Base-by-base conservation (phyloP, 805 yeast species). In the Metschnikowia henanensis region DNA sequence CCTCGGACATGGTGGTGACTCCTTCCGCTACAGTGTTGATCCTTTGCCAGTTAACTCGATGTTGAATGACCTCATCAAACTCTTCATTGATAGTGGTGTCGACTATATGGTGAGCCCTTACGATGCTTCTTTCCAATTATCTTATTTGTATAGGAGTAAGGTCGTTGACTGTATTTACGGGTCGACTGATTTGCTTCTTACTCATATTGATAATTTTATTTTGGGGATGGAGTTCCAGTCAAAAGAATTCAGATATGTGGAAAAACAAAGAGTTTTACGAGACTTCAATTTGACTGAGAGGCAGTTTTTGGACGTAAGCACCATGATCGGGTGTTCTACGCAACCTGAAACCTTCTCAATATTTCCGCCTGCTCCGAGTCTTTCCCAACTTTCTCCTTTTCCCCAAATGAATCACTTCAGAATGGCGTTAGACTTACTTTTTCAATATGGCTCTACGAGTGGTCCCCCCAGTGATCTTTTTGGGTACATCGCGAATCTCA, bases 21-120 rank as follows among this genome's bases (percentile, higher is more conserved):
- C 78, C 3, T 83, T 83, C 54, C 71, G 84, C 51, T 75, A 77
- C 38, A 63, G 65, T 39, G 70, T 71, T 21, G 75, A 80, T 7
- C 77, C 81, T 0, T 62, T 81, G 37, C 73, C 76, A 2, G 52
- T 76, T 15, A 70, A 75, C 46, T 72, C 80, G 3, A 75, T 81
- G 58, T 62, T 76, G 42, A 67, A 73, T 41, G 83, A 81, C 49
- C 69, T 89, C 49, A 69, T 86, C 45, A 65, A 70, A 19, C 76
- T 78, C 42, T 78, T 92, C 45, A 72, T 74, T 29, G 76, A 73
- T 17, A 70, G 74, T 37, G 75, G 70, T 3, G 65, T 87, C 10
- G 84, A 83, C 46, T 91, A 76, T 58, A 64, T 89, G 44, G 79
- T 90, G 10, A 85, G 96, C 28, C 98, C 98, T 5, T 90, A 81